These are phyloP conservation scores for Sporothrix euskadiensis DNA, from an alignment of 2,329 filamentous ascomycete genomes.

Conservation along the genomic window DNA sequence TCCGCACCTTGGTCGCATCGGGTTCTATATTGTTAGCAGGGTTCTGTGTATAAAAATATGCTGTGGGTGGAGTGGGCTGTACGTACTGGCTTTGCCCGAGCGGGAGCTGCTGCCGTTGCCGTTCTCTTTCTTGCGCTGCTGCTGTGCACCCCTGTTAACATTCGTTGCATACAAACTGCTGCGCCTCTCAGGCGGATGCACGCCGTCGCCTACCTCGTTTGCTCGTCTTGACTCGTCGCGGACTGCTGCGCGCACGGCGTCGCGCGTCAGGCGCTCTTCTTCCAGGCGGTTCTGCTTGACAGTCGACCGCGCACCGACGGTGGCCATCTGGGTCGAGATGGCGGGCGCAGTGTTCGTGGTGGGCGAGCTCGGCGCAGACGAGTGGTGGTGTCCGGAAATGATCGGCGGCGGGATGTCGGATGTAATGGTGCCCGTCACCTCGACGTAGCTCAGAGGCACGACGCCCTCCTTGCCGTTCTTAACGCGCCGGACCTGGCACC, in stretches of 20 bases:
- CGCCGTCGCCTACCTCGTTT: conserved; percentile 75
- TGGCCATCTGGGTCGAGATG: conserved; percentile 50
- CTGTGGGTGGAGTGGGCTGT: background rate
- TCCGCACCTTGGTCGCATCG: conserved; percentile 77
- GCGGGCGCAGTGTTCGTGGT: conserved; percentile 42
- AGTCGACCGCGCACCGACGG: conserved; percentile 58
- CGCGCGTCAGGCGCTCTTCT: conserved; percentile 80
- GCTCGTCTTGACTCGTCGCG: conserved; percentile 60
- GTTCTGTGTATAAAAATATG: background rate
- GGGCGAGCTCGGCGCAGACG: conserved; percentile 24
- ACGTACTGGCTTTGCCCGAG: conserved; percentile 59
- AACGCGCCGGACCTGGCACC: conserved; percentile 92
- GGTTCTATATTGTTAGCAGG: conserved; percentile 59
- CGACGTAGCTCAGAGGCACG: conserved; percentile 93
- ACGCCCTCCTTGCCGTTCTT: conserved; percentile 95
- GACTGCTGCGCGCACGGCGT: conserved; percentile 65
- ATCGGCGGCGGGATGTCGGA: conserved; percentile 43
- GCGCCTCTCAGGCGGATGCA: conserved; percentile 71
- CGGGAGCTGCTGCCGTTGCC: conserved; percentile 52
- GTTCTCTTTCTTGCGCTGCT: conserved; percentile 61
- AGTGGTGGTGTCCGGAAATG: conserved; percentile 44
- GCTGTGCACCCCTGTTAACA: conserved; percentile 54
- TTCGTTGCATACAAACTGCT: conserved; percentile 72
- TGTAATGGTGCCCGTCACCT: conserved; percentile 70
- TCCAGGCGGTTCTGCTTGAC: conserved; percentile 78